These are phyloP conservation scores for Citrullus colocynthis DNA, from an alignment of 306 rosid species.

Conservation along the genomic window DNA sequence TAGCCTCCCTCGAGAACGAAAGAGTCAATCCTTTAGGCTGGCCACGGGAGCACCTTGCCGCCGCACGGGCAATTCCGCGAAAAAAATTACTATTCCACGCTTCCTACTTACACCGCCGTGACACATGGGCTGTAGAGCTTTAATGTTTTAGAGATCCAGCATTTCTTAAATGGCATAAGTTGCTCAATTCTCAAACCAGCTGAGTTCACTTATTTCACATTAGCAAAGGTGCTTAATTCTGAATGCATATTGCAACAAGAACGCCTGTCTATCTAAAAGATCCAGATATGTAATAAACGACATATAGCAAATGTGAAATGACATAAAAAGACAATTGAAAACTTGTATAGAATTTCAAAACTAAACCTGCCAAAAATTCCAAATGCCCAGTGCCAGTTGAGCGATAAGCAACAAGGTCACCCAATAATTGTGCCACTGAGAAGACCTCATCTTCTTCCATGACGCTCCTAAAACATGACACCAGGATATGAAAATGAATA, in stretches of 20 bases:
- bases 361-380: slow-evolving; percentile 83
- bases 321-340: background rate
- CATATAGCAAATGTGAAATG: background rate
- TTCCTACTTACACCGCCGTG: too few species aligned
- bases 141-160: background rate
- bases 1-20: too few species aligned
- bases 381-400: slow-evolving; percentile 85
- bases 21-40: too few species aligned
- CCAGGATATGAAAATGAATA: slow-evolving; percentile 2
- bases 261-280: background rate
- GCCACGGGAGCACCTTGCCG: too few species aligned
- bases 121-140: background rate
- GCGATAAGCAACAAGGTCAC: slow-evolving; percentile 89
- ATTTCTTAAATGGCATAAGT: background rate
- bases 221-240: background rate
- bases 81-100: too few species aligned
- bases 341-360: slow-evolving; percentile 3
- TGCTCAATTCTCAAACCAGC: background rate
- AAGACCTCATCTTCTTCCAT: slow-evolving; percentile 74
- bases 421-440: slow-evolving; percentile 69
- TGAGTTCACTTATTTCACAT: background rate
- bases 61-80: too few species aligned
- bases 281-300: background rate
- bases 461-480: slow-evolving; percentile 29
- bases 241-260: background rate